phyloP scores from a whole-genome alignment of 2,329 filamentous ascomycete species.

The Xylariales sp. region DNA sequence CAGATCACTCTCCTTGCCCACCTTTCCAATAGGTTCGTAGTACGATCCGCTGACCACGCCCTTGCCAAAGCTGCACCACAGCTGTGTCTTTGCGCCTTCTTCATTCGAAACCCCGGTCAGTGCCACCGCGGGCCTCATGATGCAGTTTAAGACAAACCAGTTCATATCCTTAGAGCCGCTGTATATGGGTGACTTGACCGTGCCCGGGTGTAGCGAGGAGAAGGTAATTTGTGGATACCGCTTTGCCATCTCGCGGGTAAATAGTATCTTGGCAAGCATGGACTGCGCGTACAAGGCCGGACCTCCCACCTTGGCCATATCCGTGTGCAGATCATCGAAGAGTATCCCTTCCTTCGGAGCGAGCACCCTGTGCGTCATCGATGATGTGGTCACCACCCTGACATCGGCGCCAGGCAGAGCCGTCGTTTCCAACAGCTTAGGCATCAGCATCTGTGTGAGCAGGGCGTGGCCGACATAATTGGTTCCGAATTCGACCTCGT shows the following conservation, averaged over 20 bases:
- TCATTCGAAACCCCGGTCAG: slow-evolving; percentile 14
- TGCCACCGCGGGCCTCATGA: slow-evolving; percentile 7
- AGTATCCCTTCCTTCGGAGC: slow-evolving; percentile 5
- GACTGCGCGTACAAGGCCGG: slow-evolving; percentile 35
- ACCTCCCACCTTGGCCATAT: slow-evolving; percentile 1
- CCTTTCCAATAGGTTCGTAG: slow-evolving; percentile 25
- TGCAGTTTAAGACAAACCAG: slow-evolving; percentile 17
- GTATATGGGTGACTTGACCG: slow-evolving; percentile 25
- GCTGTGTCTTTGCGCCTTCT: slow-evolving; percentile 29
- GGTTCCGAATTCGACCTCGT: slow-evolving; percentile 37
- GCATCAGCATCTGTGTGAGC: slow-evolving; percentile 19
- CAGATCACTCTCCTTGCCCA: slow-evolving; percentile 11
- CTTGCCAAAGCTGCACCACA: slow-evolving; percentile 29
- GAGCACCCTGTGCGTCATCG: background rate
- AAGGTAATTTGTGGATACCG: slow-evolving; percentile 9
- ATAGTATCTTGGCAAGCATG: slow-evolving; percentile 12
- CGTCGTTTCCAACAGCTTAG: slow-evolving; percentile 6
- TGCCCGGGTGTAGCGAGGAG: slow-evolving; percentile 5
- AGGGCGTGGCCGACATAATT: slow-evolving; percentile 40
- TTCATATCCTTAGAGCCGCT: slow-evolving; percentile 32
- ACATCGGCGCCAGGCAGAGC: slow-evolving; percentile 6
- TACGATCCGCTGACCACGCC: slow-evolving; percentile 24
- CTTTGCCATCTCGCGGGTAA: slow-evolving; percentile 8
- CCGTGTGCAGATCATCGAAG: slow-evolving; percentile 6
- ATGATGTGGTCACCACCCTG: slow-evolving; percentile 9